Percentiles rank a stretch among this genome's conserved stretches.
Conservation (phyloP, 1,284 basidiomycete genomes). For the Vanrija sp. region DNA sequence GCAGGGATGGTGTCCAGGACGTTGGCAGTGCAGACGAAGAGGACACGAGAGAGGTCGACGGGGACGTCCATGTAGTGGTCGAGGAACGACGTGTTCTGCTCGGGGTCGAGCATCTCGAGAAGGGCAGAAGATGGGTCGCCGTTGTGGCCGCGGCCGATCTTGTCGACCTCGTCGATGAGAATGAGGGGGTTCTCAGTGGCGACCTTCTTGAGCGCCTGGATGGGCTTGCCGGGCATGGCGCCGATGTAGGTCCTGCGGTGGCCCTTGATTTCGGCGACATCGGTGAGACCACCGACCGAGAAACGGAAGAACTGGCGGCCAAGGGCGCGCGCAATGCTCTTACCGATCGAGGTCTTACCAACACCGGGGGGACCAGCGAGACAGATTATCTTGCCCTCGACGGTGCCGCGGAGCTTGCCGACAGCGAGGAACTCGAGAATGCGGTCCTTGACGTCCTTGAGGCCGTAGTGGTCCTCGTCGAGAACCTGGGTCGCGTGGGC, state of each 20-base stretch:
- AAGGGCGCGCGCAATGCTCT: slow-evolving; percentile 58
- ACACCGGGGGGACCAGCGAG: slow-evolving; percentile 96
- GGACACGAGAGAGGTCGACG: slow-evolving; percentile 88
- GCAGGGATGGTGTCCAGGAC: slow-evolving; percentile 93
- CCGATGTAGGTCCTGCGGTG: slow-evolving; percentile 95
- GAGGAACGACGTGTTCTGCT: slow-evolving; percentile 93
- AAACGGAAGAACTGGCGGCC: slow-evolving; percentile 57
- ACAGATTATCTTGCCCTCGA: slow-evolving; percentile 98
- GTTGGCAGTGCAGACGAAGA: slow-evolving; percentile 98
- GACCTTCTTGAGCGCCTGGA: slow-evolving; percentile 94
- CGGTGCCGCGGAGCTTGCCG: slow-evolving; percentile 90
- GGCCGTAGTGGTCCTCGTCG: slow-evolving; percentile 94
- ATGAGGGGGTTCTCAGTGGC: slow-evolving; percentile 96
- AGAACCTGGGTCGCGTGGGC: slow-evolving; percentile 77
- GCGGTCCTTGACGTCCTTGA: slow-evolving; percentile 92
- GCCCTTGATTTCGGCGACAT: slow-evolving; percentile 99
- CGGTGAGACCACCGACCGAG: slow-evolving; percentile 92
- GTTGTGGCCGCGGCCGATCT: slow-evolving; percentile 85
- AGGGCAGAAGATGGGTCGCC: slow-evolving; percentile 93
- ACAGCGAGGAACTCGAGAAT: slow-evolving; percentile 98
- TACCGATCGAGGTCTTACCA: slow-evolving; percentile 90
- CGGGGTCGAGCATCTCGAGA: slow-evolving; percentile 96
- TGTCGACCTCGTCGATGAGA: slow-evolving; percentile 97
- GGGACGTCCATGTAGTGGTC: slow-evolving; percentile 99
- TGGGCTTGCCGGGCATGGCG: slow-evolving; percentile 94